A percentile compares a stretch with the other conserved stretches of the same genome.
Conservation (phyloP, 2,329 filamentous ascomycete genomes). For the Phaeophleospora eucalypticola region DNA sequence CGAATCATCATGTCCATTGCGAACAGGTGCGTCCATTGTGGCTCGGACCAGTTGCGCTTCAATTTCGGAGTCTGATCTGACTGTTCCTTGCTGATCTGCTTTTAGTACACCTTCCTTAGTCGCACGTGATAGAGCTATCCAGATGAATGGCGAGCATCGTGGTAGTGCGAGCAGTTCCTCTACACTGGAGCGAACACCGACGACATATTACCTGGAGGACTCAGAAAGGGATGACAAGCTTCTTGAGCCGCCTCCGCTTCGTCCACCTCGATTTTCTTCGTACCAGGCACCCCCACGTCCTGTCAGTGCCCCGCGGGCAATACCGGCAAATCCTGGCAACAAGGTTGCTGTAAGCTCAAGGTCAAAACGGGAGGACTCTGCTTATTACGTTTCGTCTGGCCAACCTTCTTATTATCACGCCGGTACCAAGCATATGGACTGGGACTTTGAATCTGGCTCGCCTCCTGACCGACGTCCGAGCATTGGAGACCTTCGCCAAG, state of each 20-base stretch:
- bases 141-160: constrained; percentile 8
- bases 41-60: not conserved
- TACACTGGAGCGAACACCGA: constrained; percentile 13
- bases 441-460: constrained; percentile 23
- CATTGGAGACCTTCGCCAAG: constrained; percentile 7
- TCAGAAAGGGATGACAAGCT: constrained; percentile 1
- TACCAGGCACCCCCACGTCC: constrained; percentile 11
- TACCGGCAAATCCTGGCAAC: constrained; percentile 5
- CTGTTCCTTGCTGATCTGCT: not conserved
- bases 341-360: constrained; percentile 2
- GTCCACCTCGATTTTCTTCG: constrained; percentile 9
- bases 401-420: not conserved
- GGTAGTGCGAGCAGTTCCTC: constrained; percentile 19
- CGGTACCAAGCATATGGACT: constrained; percentile 14
- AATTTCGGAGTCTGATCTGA: not conserved
- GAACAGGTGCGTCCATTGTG: constrained; percentile 9
- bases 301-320: constrained; percentile 1
- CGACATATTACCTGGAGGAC: constrained; percentile 1
- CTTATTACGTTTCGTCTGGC: constrained; percentile 15
- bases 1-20: constrained; percentile 26
- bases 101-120: constrained; percentile 18
- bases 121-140: constrained; percentile 12
- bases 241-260: constrained; percentile 7
- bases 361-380: constrained; percentile 20
- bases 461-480: constrained; percentile 13